A percentile compares a stretch with the other conserved stretches of the same genome.
Evolutionary conservation across 2,329 filamentous ascomycete species (phyloP).

Genomic region (Pseudogymnoascus sp.): DNA sequence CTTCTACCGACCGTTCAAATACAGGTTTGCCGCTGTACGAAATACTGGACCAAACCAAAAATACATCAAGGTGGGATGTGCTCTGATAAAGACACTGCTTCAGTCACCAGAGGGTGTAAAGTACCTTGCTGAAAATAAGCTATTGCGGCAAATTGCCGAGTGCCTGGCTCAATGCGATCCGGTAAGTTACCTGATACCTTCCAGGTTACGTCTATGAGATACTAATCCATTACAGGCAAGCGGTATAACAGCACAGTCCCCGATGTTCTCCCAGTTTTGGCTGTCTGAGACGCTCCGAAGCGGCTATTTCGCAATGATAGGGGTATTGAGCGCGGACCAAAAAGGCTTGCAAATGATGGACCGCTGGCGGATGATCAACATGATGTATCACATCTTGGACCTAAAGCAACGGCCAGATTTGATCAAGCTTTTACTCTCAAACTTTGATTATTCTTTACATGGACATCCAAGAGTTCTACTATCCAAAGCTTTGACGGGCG

Average conservation of each 20-base stretch:
- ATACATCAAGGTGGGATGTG: constrained; percentile 83
- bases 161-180: constrained; percentile 92
- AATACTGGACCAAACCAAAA: constrained; percentile 91
- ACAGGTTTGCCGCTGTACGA: constrained; percentile 80
- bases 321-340: constrained; percentile 71
- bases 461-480: constrained; percentile 88
- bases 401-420: constrained; percentile 84
- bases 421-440: constrained; percentile 77
- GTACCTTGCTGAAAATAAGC: constrained; percentile 84
- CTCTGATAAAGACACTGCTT: constrained; percentile 75
- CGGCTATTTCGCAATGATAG: constrained; percentile 90
- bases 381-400: constrained; percentile 98
- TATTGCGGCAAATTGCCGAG: constrained; percentile 87
- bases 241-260: constrained; percentile 69
- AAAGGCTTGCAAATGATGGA: constrained; percentile 86
- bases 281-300: constrained; percentile 80
- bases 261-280: constrained; percentile 79
- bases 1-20: constrained; percentile 96
- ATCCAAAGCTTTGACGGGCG: constrained; percentile 86
- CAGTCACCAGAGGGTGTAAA: constrained; percentile 77
- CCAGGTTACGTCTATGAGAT: neutral
- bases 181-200: constrained; percentile 37
- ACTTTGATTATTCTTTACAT: constrained; percentile 83
- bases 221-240: constrained; percentile 43
- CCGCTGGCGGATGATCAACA: constrained; percentile 96